phyloP scores from a whole-genome alignment of 495 filamentous ascomycete species.

The Annulohypoxylon bovei region DNA sequence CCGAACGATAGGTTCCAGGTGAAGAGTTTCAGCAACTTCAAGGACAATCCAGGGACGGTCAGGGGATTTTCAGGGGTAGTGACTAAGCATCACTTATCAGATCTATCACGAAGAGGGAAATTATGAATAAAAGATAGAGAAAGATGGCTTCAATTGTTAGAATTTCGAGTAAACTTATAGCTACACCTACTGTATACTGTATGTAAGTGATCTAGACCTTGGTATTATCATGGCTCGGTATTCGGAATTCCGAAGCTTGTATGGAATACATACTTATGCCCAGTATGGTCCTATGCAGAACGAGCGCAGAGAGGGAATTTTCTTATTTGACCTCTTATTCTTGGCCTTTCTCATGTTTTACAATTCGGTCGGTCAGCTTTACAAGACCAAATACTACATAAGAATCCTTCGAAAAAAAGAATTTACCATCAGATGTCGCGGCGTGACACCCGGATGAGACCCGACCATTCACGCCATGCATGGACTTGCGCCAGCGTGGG shows the following conservation, averaged over 20 bases:
- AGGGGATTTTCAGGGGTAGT: conserved; percentile 12
- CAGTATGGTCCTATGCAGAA: conserved; percentile 1
- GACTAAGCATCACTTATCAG: conserved; percentile 14
- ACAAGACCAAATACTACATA: neutral
- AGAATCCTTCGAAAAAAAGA: conserved; percentile 7
- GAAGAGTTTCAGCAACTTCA: conserved; percentile 13
- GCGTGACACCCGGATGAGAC: conserved; percentile 25
- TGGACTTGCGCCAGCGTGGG: neutral
- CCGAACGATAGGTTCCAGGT: neutral
- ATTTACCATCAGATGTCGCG: conserved; percentile 12
- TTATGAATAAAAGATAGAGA: neutral
- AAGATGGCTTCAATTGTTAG: neutral
- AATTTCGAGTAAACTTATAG: neutral
- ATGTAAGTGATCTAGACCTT: neutral
- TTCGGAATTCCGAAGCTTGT: neutral
- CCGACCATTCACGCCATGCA: conserved; percentile 32
- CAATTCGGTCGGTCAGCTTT: conserved; percentile 20
- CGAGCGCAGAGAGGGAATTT: neutral
- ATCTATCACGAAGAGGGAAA: neutral
- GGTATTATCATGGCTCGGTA: neutral
- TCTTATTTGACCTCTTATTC: conserved; percentile 16
- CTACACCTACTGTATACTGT: neutral
- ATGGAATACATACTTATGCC: neutral
- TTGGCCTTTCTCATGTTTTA: conserved; percentile 19
- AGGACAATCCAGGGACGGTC: conserved; percentile 8